Percentiles rank a stretch among this genome's conserved stretches.
phyloP scores from a whole-genome alignment of 2,329 filamentous ascomycete species.

The Fusarium pseudonygamai region DNA sequence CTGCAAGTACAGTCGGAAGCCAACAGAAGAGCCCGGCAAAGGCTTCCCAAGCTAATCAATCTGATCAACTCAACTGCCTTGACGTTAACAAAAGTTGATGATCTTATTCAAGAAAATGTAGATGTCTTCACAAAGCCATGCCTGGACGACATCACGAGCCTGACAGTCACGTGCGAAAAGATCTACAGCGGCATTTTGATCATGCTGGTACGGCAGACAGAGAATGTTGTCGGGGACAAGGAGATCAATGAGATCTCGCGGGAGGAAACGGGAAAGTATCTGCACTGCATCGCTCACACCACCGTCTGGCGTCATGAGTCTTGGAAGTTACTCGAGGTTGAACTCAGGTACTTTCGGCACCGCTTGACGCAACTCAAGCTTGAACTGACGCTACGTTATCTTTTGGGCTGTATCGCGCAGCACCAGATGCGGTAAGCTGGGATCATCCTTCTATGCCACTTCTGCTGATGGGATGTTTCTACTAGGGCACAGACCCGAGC shows the following conservation, averaged over 20 bases:
- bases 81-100: accelerated
- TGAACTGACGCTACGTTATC: neutral
- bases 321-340: accelerated
- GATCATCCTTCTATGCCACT: neutral
- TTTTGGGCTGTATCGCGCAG: neutral
- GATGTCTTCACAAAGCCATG: neutral
- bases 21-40: neutral
- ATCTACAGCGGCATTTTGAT: neutral
- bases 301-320: accelerated
- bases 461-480: neutral
- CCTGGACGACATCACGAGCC: neutral
- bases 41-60: neutral
- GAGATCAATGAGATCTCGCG: neutral
- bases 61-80: neutral
- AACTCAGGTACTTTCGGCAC: neutral
- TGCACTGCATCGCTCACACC: neutral
- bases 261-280: neutral
- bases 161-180: neutral
- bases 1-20: neutral
- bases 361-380: neutral
- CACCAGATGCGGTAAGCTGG: neutral
- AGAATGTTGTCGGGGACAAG: accelerated
- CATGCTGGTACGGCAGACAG: neutral
- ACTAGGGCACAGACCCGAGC: accelerated
- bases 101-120: neutral